Percentiles rank a stretch among this genome's conserved stretches.
phyloP scores from a whole-genome alignment of 1,139 yeast genomes.

The Sugiyamaella sp. region DNA sequence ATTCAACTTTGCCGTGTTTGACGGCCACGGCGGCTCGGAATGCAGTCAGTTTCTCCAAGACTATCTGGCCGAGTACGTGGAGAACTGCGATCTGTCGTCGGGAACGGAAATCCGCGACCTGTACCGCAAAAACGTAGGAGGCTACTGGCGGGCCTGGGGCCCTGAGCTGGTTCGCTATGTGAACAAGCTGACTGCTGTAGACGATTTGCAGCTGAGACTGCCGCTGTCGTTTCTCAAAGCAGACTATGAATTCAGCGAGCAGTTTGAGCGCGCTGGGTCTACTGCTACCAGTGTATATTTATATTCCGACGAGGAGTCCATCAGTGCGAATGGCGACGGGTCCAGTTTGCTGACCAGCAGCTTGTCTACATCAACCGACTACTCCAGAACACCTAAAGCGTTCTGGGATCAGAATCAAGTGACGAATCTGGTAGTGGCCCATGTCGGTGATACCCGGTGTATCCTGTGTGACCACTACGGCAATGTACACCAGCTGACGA shows the following conservation, averaged over 20 bases:
- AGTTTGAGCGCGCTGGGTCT: slow-evolving; percentile 59
- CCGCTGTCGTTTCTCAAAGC: slow-evolving; percentile 64
- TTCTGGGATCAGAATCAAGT: slow-evolving; percentile 75
- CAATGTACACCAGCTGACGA: slow-evolving; percentile 74
- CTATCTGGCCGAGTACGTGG: slow-evolving; percentile 60
- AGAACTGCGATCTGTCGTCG: slow-evolving; percentile 46
- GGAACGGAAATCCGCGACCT: slow-evolving; percentile 53
- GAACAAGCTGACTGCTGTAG: slow-evolving; percentile 46
- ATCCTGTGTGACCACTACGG: slow-evolving; percentile 64
- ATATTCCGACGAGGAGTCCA: slow-evolving; percentile 48
- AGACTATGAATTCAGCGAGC: slow-evolving; percentile 51
- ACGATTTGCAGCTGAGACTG: slow-evolving; percentile 62
- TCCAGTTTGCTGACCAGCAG: background rate
- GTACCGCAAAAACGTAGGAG: slow-evolving; percentile 63
- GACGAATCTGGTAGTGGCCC: slow-evolving; percentile 75
- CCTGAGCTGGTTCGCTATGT: slow-evolving; percentile 53
- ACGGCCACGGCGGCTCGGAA: slow-evolving; percentile 91
- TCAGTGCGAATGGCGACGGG: slow-evolving; percentile 18
- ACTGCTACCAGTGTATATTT: slow-evolving; percentile 80
- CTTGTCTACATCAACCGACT: too few relatives aligned
- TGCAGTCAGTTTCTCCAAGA: slow-evolving; percentile 64
- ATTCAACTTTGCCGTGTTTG: slow-evolving; percentile 76
- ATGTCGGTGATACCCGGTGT: slow-evolving; percentile 95
- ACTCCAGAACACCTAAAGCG: slow-evolving; percentile 42
- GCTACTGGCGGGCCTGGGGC: slow-evolving; percentile 86